These are phyloP conservation scores for Suhomyces taliae DNA, from an alignment of 1,139 yeast species.

Conservation along the genomic window DNA sequence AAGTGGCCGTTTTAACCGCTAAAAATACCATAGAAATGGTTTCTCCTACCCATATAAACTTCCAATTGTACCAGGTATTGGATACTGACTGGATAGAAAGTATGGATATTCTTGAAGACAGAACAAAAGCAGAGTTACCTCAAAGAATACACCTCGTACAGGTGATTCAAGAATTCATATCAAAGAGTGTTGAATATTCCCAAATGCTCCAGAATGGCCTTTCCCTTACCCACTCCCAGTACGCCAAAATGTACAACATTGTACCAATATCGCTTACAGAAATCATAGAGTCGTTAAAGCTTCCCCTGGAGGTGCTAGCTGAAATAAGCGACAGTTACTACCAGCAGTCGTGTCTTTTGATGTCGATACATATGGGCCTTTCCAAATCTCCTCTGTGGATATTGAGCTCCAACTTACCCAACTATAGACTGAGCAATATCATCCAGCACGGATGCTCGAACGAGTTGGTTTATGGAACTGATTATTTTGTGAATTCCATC, in stretches of 20 bases:
- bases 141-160: conserved; percentile 21
- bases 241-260: conserved; percentile 17
- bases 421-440: conserved; percentile 23
- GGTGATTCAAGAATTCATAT: conserved; percentile 22
- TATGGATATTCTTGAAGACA: conserved; percentile 22
- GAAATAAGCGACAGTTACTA: conserved; percentile 23
- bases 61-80: conserved; percentile 30
- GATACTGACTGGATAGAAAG: conserved; percentile 22
- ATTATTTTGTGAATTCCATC: conserved; percentile 30
- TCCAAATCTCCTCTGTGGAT: conserved; percentile 31
- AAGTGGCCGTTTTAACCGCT: conserved; percentile 30
- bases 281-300: conserved; percentile 23
- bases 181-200: conserved; percentile 13
- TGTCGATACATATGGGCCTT: conserved; percentile 29
- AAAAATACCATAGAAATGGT: conserved; percentile 31
- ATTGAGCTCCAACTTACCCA: conserved; percentile 20
- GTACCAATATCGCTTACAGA: conserved; percentile 22
- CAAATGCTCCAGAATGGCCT: conserved; percentile 16
- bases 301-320: conserved; percentile 15
- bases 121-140: conserved; percentile 20
- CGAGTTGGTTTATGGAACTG: conserved; percentile 20
- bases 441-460: conserved; percentile 27
- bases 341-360: conserved; percentile 30
- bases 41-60: conserved; percentile 25
- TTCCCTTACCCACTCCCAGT: conserved; percentile 27